Evolutionary conservation across 192 early-diverging fungal species (phyloP), one percentile per base, ranked within the genome.

Genomic region (Gamsiella multidivaricata): DNA sequence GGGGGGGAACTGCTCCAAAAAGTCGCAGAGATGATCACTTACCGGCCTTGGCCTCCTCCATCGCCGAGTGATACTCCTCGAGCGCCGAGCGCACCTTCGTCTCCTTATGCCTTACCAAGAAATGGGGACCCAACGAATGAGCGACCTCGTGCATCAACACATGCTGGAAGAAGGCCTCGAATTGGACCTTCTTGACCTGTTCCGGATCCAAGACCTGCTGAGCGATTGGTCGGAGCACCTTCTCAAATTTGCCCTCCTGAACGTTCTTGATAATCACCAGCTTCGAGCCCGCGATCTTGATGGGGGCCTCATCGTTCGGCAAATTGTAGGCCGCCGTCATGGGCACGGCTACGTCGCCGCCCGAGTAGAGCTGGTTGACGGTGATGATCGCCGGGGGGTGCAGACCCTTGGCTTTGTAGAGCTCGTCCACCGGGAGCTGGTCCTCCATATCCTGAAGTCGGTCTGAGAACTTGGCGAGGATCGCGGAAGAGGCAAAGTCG

Each of bases 1-100:
- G n/a, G n/a, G n/a, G n/a, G n/a, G n/a, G n/a, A n/a, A n/a, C n/a
- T n/a, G n/a, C n/a, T n/a, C 20, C 0, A 45, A 34, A 34, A 32
- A 45, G 37, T 2, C 26, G n/a, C n/a, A n/a, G n/a, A 32, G 28
- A 3, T 46, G 28, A 7, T 49, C 18, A 29, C 47, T 55, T 53
- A 82, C 83, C 86, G 60, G 92, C 92, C 80, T 93, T 93, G 23
- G 92, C 90, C 65, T 93, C 92, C 57, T 93, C 92, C 56, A 93
- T 87, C 5, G 89, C 84, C 70, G 90, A 90, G 61, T 93, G 86
- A 50, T 86, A 82, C 59, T 93, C 91, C 55, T 88, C 85, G 26
- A 93, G 67, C 9, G 81, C 82, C 34, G 85, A 83, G 29, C 91
- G 89, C 41, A 93, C 91, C 8, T 91, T 91, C 23, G 78, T 74